A percentile compares a stretch with the other conserved stretches of the same genome.
Evolutionary conservation across 2,329 filamentous ascomycete species (phyloP).

Genomic region (Pseudocercospora fuligena): DNA sequence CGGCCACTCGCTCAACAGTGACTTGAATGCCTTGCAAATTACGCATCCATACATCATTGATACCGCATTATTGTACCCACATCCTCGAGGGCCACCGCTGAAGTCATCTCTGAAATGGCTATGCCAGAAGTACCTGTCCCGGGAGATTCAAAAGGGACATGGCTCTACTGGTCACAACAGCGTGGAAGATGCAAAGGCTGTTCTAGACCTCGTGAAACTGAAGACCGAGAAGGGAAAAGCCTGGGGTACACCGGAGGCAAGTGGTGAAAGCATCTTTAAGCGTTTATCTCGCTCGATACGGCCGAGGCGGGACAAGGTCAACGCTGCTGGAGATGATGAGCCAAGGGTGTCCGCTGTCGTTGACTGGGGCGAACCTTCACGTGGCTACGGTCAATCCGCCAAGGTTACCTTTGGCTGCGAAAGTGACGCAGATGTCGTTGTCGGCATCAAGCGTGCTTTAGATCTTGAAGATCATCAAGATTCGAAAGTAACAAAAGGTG

Average conservation of each 20-base stretch:
- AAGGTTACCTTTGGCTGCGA: conserved; percentile 61
- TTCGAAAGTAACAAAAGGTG: conserved; percentile 52
- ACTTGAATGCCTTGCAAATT: conserved; percentile 81
- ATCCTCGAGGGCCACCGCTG: conserved; percentile 84
- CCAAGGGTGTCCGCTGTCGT: conserved; percentile 73
- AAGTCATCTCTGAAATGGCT: conserved; percentile 93
- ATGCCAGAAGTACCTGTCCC: conserved; percentile 79
- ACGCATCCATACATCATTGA: conserved; percentile 94
- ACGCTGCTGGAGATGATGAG: conserved; percentile 46
- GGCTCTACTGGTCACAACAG: conserved; percentile 82
- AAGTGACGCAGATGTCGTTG: conserved; percentile 62
- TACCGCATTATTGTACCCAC: conserved; percentile 86
- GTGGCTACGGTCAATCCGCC: conserved; percentile 63
- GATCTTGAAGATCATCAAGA: conserved; percentile 48
- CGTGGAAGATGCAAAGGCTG: conserved; percentile 88
- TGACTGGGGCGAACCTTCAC: conserved; percentile 83
- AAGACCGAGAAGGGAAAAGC: conserved; percentile 91
- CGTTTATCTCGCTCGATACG: conserved; percentile 63
- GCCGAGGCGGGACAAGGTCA: conserved; percentile 46
- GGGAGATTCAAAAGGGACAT: conserved; percentile 82
- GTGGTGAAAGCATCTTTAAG: conserved; percentile 87
- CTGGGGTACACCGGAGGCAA: conserved; percentile 81
- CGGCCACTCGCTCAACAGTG: conserved; percentile 81
- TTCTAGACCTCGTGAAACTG: conserved; percentile 88
- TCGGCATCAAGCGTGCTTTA: conserved; percentile 58